Conservation (phyloP, 2,329 filamentous ascomycete genomes). For the Didymella exigua region DNA sequence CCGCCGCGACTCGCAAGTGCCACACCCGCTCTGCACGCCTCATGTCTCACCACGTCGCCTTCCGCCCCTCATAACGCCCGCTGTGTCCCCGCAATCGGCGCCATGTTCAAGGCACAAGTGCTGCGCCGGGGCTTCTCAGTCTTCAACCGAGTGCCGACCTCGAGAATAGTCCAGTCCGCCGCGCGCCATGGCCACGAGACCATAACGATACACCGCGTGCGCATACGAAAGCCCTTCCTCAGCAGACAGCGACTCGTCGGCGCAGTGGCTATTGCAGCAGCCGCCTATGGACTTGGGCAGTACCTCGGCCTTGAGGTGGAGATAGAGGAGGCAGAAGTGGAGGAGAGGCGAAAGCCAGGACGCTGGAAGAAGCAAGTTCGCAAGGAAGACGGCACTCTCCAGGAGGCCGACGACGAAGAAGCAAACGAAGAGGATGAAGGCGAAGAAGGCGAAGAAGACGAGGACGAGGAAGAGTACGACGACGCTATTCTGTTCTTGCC, state of each 20-base stretch:
- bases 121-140: constrained; percentile 47
- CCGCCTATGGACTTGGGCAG: constrained; percentile 27
- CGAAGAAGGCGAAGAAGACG: constrained; percentile 38
- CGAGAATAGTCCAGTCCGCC: constrained; percentile 33
- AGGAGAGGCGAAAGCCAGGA: constrained; percentile 3
- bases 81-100: constrained; percentile 26
- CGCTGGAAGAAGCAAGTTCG: constrained; percentile 10
- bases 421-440: constrained; percentile 38
- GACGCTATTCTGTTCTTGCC: constrained; percentile 55
- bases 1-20: neutral
- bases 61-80: constrained; percentile 17
- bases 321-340: constrained; percentile 28
- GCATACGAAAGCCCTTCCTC: constrained; percentile 45
- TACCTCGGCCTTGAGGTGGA: constrained; percentile 34
- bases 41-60: constrained; percentile 26
- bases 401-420: constrained; percentile 26
- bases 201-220: constrained; percentile 48
- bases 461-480: constrained; percentile 35
- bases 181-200: constrained; percentile 39
- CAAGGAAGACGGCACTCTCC: constrained; percentile 20
- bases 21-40: constrained; percentile 7
- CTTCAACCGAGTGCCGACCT: constrained; percentile 33
- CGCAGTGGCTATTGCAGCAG: constrained; percentile 23
- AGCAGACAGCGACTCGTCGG: constrained; percentile 36
- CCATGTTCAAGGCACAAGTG: constrained; percentile 48